Percentiles rank a stretch among this genome's conserved stretches.
These are phyloP conservation scores for Penicillium turbatum DNA, from an alignment of 495 filamentous ascomycete species.

Conservation along the genomic window DNA sequence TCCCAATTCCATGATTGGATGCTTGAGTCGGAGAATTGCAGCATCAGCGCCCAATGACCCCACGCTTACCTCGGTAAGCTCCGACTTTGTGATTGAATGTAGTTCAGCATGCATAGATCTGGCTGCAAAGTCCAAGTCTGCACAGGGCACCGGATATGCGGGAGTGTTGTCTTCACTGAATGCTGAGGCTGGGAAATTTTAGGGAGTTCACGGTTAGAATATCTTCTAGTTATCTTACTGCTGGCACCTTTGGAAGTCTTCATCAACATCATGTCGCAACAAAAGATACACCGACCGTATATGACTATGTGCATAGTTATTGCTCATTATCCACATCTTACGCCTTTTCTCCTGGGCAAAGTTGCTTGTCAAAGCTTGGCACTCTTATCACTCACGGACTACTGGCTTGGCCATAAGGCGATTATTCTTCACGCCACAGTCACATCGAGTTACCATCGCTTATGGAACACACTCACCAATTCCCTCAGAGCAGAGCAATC, in stretches of 20 bases:
- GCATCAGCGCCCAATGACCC: neutral
- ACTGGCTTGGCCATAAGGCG: neutral
- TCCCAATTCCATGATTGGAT: too few relatives aligned
- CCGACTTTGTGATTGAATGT: neutral
- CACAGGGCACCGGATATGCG: neutral
- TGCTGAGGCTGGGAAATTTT: too few relatives aligned
- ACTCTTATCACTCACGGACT: conserved; percentile 1
- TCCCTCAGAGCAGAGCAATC: neutral
- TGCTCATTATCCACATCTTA: too few relatives aligned
- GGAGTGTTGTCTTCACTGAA: too few relatives aligned
- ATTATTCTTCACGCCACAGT: neutral
- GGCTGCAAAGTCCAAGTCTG: neutral
- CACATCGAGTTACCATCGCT: neutral
- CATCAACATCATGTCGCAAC: too few relatives aligned
- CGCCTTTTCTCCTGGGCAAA: neutral
- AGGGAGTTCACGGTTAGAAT: too few relatives aligned
- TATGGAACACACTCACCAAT: neutral
- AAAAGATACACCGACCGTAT: too few relatives aligned
- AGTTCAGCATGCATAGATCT: neutral
- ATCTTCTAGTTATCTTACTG: too few relatives aligned
- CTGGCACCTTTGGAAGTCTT: too few relatives aligned
- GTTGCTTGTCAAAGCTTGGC: conserved; percentile 6
- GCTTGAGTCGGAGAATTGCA: neutral
- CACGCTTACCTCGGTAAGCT: neutral
- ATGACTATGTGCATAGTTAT: too few relatives aligned